Evolutionary conservation across 495 filamentous ascomycete genomes (phyloP).

Genomic region (Polyplosphaeria fusca): DNA sequence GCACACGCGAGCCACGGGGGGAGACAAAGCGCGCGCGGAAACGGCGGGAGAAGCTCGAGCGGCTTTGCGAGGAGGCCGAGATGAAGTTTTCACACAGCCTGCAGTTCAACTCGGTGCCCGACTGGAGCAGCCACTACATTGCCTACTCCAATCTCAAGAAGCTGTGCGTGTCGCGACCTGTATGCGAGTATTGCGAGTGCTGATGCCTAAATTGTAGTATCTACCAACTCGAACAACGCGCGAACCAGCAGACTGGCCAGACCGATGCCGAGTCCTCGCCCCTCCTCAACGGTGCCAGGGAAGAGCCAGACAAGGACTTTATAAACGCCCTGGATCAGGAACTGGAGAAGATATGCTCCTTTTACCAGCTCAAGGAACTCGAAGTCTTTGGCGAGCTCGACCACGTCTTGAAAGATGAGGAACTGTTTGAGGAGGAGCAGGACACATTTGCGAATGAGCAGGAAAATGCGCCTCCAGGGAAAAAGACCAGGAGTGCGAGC

Average conservation of each 20-base stretch:
- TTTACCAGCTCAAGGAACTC: constrained; percentile 81
- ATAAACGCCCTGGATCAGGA: constrained; percentile 78
- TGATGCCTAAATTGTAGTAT: constrained; percentile 58
- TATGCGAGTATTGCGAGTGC: background rate
- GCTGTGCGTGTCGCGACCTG: constrained; percentile 59
- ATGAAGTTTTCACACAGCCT: constrained; percentile 99
- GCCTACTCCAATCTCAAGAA: constrained; percentile 99
- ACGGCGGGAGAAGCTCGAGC: constrained; percentile 41
- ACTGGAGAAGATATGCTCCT: constrained; percentile 87
- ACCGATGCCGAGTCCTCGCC: constrained; percentile 80
- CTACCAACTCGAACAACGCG: constrained; percentile 83
- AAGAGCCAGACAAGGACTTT: constrained; percentile 76
- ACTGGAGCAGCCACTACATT: constrained; percentile 98
- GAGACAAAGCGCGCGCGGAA: constrained; percentile 30
- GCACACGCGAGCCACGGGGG: background rate
- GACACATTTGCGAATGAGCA: constrained; percentile 56
- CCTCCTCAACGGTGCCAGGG: constrained; percentile 59
- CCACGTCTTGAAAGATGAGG: constrained; percentile 71
- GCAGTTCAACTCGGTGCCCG: constrained; percentile 98
- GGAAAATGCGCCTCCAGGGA: constrained; percentile 49
- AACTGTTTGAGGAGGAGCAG: constrained; percentile 63
- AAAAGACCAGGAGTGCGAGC: constrained; percentile 47
- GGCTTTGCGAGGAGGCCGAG: constrained; percentile 59
- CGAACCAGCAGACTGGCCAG: constrained; percentile 49
- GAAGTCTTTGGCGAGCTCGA: constrained; percentile 80